Evolutionary conservation across 805 yeast species (phyloP).

Genomic region (Zygotorulaspora sp.): DNA sequence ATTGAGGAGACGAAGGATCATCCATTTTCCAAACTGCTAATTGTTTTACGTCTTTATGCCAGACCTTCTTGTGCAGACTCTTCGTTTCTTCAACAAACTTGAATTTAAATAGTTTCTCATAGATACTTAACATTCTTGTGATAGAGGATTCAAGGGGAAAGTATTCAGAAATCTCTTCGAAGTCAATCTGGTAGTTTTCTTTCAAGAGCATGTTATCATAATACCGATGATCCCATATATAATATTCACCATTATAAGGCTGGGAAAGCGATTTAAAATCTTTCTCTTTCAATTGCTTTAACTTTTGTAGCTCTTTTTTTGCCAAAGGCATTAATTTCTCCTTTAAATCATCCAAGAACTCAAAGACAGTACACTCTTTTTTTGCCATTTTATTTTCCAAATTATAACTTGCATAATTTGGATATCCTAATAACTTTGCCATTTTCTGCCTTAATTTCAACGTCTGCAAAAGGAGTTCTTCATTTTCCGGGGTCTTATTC

Average conservation of each 20-base stretch:
- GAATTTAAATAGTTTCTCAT: slow-evolving; percentile 63
- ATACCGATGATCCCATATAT: slow-evolving; percentile 71
- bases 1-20: slow-evolving; percentile 42
- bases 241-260: slow-evolving; percentile 40
- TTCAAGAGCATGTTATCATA: slow-evolving; percentile 64
- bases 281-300: slow-evolving; percentile 49
- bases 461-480: slow-evolving; percentile 53
- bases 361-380: slow-evolving; percentile 51
- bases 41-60: slow-evolving; percentile 79
- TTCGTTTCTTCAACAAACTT: slow-evolving; percentile 53
- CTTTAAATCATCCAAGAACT: slow-evolving; percentile 59
- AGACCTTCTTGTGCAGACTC: slow-evolving; percentile 42
- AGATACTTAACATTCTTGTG: slow-evolving; percentile 62
- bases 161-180: slow-evolving; percentile 65
- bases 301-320: slow-evolving; percentile 44
- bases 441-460: slow-evolving; percentile 57
- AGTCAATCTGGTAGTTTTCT: slow-evolving; percentile 66
- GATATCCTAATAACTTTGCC: slow-evolving; percentile 62
- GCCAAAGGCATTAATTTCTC: slow-evolving; percentile 58
- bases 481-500: slow-evolving; percentile 62
- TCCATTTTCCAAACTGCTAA: slow-evolving; percentile 68
- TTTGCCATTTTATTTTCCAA: slow-evolving; percentile 82
- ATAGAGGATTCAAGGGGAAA: slow-evolving; percentile 72
- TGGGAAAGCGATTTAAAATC: slow-evolving; percentile 47
- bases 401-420: slow-evolving; percentile 62